These are phyloP conservation scores for Auxenochlorella pyrenoidosa DNA, from an alignment of 139 green algal species.

Conservation along the genomic window DNA sequence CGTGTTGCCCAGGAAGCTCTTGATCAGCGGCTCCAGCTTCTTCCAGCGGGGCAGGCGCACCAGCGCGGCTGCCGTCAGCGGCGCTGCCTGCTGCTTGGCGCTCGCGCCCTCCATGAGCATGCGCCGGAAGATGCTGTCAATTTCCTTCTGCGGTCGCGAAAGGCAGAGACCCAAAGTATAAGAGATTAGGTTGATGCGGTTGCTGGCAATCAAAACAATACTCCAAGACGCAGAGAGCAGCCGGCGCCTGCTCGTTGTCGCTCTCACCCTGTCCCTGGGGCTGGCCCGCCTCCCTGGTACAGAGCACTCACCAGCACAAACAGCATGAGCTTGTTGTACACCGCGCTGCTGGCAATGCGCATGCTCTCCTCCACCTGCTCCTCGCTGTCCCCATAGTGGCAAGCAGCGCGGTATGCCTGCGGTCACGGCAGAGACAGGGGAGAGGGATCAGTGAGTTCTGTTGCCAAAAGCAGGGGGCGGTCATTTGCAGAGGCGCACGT, in stretches of 20 bases:
- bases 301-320: slow-evolving; percentile 74
- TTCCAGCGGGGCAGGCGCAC: slow-evolving; percentile 57
- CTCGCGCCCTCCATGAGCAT: slow-evolving; percentile 59
- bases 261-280: slow-evolving; percentile 34
- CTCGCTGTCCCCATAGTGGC: slow-evolving; percentile 89
- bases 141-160: slow-evolving; percentile 53
- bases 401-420: slow-evolving; percentile 83
- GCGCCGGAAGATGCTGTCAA: slow-evolving; percentile 80
- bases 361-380: slow-evolving; percentile 61
- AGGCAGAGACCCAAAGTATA: too few relatives aligned
- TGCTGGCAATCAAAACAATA: too few relatives aligned
- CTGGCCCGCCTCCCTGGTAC: slow-evolving; percentile 26
- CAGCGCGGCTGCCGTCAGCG: slow-evolving; percentile 2
- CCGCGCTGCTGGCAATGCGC: slow-evolving; percentile 70
- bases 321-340: slow-evolving; percentile 91
- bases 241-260: neutral
- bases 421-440: slow-evolving; percentile 14
- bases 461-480: neutral
- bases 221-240: neutral
- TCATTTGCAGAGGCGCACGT: too few relatives aligned
- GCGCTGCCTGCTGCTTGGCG: slow-evolving; percentile 8
- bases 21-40: slow-evolving; percentile 86
- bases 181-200: too few relatives aligned
- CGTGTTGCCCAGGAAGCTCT: slow-evolving; percentile 94
- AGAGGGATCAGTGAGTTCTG: neutral